Percentiles rank a stretch among this genome's conserved stretches.
phyloP scores from a whole-genome alignment of 805 yeast genomes.

The Metschnikowia noctiluminum region DNA sequence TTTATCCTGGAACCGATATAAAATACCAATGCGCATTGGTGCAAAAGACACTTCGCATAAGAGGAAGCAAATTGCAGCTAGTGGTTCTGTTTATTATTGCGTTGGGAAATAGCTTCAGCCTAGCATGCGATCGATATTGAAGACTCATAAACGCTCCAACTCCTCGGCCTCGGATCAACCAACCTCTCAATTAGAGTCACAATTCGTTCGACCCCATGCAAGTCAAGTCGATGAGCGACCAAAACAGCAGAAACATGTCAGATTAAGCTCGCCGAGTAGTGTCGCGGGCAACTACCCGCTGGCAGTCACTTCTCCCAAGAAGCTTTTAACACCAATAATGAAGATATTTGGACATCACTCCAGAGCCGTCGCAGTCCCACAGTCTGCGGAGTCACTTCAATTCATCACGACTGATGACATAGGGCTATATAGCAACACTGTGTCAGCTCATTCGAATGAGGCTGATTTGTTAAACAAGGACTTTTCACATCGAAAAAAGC shows the following conservation, averaged over 20 bases:
- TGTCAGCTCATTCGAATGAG: not conserved
- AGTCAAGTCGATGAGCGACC: not conserved
- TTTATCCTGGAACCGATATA: not conserved
- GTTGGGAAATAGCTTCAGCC: too few species aligned
- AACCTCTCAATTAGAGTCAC: constrained; percentile 5
- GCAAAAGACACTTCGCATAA: not conserved
- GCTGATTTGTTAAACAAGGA: too few species aligned
- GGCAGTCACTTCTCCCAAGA: constrained; percentile 31
- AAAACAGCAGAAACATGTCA: not conserved
- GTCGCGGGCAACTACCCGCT: constrained; percentile 6
- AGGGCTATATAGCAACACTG: constrained; percentile 12
- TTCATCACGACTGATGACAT: constrained; percentile 10
- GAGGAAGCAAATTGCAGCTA: too few species aligned
- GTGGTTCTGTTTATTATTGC: too few species aligned
- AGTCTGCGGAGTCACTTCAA: constrained; percentile 13
- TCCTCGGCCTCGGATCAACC: constrained; percentile 16
- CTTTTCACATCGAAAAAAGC: too few species aligned
- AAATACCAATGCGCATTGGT: not conserved
- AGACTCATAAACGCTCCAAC: constrained; percentile 18
- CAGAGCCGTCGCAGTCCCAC: constrained; percentile 9
- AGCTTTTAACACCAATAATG: constrained; percentile 35
- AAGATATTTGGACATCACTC: constrained; percentile 26
- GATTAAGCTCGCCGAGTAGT: constrained; percentile 12
- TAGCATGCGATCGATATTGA: constrained; percentile 18
- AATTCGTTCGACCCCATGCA: not conserved